Percentiles rank a stretch among this genome's conserved stretches.
These are phyloP conservation scores for Rutstroemia sp. DNA, from an alignment of 2,329 filamentous ascomycete species.

Conservation along the genomic window DNA sequence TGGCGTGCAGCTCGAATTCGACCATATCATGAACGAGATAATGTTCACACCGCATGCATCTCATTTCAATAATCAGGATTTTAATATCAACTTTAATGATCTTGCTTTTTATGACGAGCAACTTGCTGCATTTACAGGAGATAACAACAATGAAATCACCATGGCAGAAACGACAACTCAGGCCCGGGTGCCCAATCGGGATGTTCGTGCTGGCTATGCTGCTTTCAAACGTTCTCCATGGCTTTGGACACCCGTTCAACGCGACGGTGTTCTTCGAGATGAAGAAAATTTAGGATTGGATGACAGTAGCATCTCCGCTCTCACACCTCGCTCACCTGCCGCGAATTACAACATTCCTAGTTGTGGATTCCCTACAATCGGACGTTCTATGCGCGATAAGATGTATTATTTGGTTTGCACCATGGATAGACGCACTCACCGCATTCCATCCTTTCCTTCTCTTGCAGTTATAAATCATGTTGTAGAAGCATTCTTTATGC, in stretches of 20 bases:
- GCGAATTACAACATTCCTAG: slow-evolving; percentile 9
- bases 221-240: slow-evolving; percentile 20
- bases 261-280: slow-evolving; percentile 14
- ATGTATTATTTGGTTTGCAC: slow-evolving; percentile 5
- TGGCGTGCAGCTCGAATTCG: neutral
- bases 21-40: neutral
- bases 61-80: slow-evolving; percentile 7
- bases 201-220: slow-evolving; percentile 14
- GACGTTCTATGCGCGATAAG: neutral
- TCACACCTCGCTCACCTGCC: slow-evolving; percentile 14
- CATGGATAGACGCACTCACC: neutral
- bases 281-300: slow-evolving; percentile 14
- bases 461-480: slow-evolving; percentile 15
- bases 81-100: slow-evolving; percentile 15
- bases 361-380: neutral
- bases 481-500: slow-evolving; percentile 14
- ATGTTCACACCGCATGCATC: neutral
- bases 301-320: slow-evolving; percentile 16
- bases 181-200: neutral
- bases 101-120: slow-evolving; percentile 11
- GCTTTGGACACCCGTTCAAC: slow-evolving; percentile 15
- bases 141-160: no score
- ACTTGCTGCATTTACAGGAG: no score
- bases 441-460: slow-evolving; percentile 13
- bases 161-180: no score